Evolutionary conservation across 768 basidiomycete species (phyloP), one percentile per base, ranked within the genome.

Genomic region (Russula lepida): DNA sequence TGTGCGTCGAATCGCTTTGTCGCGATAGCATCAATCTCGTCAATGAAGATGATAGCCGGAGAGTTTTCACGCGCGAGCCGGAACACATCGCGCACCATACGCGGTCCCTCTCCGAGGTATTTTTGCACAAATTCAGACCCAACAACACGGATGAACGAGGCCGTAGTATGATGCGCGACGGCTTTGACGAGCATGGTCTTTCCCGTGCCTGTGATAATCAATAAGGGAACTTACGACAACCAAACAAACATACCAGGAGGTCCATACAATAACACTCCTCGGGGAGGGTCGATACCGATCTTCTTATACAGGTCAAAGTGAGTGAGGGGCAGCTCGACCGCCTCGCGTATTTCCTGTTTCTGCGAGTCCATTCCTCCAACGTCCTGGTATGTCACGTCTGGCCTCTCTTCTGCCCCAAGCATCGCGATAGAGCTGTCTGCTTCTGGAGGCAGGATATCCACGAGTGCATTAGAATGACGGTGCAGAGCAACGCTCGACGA

Each of bases 41-140:
- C 97, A 70, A 99, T 98, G 78, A 99, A 99, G 74, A 99, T 98
- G 71, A 99, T 99, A 28, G 93, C 86, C 1, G 97, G 97, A 0
- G 95, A 80, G 71, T 99, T 99, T 74, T 99, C 97, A 66, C 97
- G 80, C 27, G 97, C 97, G 50, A 99, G 84, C 59, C 97, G 84
- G 81, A 99, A 99, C 56, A 99, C 97, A 71, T 99, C 97, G 70
- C 97, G 88, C 65, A 99, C 97, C 97, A 99, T 99, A 65, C 97
- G 91, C 44, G 97, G 97, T 35, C 97, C 97, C 78, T 99, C 97
- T 68, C 97, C 97, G 5, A 99, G 84, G 70, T 99, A 99, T 73
- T 99, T 99, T 77, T 99, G 97, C 9, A 99, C 97, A 71, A 99
- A 99, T 75, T 99, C 97, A 68, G 89, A 92, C 23, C 97, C 97